Evolutionary conservation across 176 grass and related monocot species (phyloP), one percentile per base, ranked within the genome.

Genomic region (Avena eriantha): DNA sequence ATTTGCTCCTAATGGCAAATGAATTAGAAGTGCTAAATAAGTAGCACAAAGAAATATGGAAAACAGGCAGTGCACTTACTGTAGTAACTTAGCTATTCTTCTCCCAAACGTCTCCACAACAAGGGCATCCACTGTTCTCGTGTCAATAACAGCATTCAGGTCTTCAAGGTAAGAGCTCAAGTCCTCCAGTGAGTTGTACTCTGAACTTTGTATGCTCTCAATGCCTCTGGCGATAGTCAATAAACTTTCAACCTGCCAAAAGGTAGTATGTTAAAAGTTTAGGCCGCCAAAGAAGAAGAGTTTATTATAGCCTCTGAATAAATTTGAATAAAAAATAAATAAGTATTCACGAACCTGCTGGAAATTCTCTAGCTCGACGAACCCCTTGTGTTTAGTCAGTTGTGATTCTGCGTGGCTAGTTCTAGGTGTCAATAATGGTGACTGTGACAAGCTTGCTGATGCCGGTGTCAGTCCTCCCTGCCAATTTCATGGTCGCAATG

Each of bases 21-120:
- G 54, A 74, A 74, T 48, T 10, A 21, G 39, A 84, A 75, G 82
- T 84, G 61, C 13, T 15, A 65, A 2, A 21, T 84, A 73, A 45
- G 21, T 21, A 6, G 36, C 17, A 29, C 13, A 68, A 24, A 36
- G 9, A 69, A 18, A 39, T 43, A 45, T 18, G 4, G 23, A 54
- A 77, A 85, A 77, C 19, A 39, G 2, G 29, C 19, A 75, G 2
- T 51, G 18, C 23, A 90, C 90, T 93, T 89, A 97, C 95, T 96
- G 92, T 4, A 96, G 74, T 5, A 99, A 90, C 88, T 96, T 99
- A 17, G 87, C 92, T 74, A 99, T 96, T 19, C 90, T 64, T 69
- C 86, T 91, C 7, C 97, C 97, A 92, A 99, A 99, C 34, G 97
- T 99, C 84, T 96, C 97, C 63, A 99, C 94, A 59, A 94, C 94